phyloP scores from a whole-genome alignment of 2,329 filamentous ascomycete genomes.

The Fusarium xyrophilum region DNA sequence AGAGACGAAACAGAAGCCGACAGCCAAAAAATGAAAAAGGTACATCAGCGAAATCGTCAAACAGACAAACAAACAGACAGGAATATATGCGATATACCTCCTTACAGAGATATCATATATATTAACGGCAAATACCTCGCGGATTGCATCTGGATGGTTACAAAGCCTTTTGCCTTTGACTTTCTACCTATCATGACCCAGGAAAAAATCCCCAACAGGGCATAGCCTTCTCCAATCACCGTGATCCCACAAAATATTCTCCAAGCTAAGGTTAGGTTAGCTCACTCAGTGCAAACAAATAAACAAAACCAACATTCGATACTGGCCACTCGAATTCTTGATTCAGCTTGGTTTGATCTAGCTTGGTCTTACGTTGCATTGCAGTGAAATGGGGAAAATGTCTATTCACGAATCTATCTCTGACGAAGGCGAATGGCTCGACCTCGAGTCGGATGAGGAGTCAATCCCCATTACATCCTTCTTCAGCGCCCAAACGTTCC shows the following conservation, averaged over 20 bases:
- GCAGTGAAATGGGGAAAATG: conserved; percentile 30
- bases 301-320: neutral
- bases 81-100: conserved; percentile 35
- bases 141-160: conserved; percentile 39
- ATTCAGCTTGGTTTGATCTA: conserved; percentile 45
- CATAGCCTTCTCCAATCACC: conserved; percentile 48
- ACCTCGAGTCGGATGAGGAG: conserved; percentile 69
- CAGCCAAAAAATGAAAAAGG: neutral
- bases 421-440: conserved; percentile 59
- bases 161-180: neutral
- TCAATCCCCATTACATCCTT: conserved; percentile 69
- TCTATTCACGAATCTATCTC: conserved; percentile 43
- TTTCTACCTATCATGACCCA: conserved; percentile 19
- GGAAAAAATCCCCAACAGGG: conserved; percentile 40
- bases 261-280: neutral
- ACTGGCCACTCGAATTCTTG: conserved; percentile 6
- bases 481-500: conserved; percentile 71
- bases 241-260: conserved; percentile 42
- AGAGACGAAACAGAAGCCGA: neutral
- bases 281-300: neutral
- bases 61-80: neutral
- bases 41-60: neutral
- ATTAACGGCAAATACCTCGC: conserved; percentile 37
- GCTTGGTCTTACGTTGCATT: neutral
- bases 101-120: conserved; percentile 44